Conservation (phyloP, 2,329 filamentous ascomycete genomes). For the Penicillium sp. region DNA sequence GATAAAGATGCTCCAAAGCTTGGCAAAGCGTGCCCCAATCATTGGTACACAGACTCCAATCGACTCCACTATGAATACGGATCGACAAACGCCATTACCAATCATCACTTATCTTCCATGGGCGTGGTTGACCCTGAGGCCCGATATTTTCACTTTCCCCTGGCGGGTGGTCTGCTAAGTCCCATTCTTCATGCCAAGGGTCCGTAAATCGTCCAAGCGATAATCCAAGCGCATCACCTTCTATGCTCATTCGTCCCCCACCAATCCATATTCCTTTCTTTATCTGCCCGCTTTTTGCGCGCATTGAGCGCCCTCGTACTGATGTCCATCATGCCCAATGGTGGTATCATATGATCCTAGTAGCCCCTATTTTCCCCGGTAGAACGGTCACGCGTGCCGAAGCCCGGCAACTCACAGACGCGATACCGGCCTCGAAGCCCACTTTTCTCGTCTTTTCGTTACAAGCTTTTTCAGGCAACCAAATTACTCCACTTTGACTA, state of each 20-base stretch:
- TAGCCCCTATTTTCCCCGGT: constrained; percentile 60
- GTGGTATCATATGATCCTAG: constrained; percentile 63
- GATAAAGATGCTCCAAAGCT: background rate
- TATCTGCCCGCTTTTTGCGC: constrained; percentile 60
- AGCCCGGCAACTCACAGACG: constrained; percentile 70
- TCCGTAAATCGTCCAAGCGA: constrained; percentile 58
- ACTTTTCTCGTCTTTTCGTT: constrained; percentile 62
- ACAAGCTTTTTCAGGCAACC: constrained; percentile 64
- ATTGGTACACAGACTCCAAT: background rate
- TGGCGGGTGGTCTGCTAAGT: background rate
- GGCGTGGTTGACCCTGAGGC: constrained; percentile 8
- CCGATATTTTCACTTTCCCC: background rate
- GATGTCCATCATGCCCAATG: constrained; percentile 54
- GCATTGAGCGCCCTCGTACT: no score
- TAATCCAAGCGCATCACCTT: constrained; percentile 61
- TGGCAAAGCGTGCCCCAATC: constrained; percentile 3
- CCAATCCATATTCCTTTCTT: constrained; percentile 61
- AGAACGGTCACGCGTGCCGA: constrained; percentile 58
- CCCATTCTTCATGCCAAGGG: constrained; percentile 5
- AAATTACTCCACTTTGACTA: constrained; percentile 69
- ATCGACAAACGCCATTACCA: constrained; percentile 1
- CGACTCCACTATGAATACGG: background rate
- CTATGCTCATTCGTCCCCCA: constrained; percentile 61
- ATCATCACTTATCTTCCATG: background rate
- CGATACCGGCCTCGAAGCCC: constrained; percentile 61